phyloP scores from a whole-genome alignment of 1,139 yeast species.

The Meyerozyma sp. region DNA sequence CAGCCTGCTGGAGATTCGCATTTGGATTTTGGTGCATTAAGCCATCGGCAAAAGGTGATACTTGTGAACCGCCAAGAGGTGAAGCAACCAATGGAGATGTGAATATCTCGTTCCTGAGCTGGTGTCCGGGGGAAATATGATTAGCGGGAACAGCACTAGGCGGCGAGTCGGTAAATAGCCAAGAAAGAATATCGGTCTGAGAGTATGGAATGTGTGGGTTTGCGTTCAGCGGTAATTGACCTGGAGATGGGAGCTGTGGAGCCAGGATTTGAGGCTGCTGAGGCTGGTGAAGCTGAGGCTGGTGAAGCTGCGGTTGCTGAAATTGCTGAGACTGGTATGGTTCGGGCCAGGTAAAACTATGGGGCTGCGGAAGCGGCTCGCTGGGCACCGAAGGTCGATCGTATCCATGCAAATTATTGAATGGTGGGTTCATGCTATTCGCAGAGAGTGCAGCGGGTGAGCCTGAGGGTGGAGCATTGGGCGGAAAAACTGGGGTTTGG shows the following conservation, averaged over 20 bases:
- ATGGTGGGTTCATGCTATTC: no score
- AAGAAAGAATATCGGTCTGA: constrained; percentile 35
- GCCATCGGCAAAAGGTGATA: background rate
- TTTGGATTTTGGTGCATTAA: background rate
- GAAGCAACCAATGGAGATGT: constrained; percentile 5
- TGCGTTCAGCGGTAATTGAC: background rate
- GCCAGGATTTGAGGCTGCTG: background rate
- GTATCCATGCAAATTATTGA: no score
- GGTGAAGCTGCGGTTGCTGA: background rate
- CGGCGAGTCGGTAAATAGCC: constrained; percentile 32
- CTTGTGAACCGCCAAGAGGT: constrained; percentile 10
- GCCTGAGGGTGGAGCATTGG: no score
- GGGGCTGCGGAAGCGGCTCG: no score
- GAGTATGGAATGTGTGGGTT: constrained; percentile 8
- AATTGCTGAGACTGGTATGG: background rate
- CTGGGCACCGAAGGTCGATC: no score
- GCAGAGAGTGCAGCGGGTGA: no score
- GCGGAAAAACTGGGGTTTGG: no score
- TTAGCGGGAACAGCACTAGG: constrained; percentile 6
- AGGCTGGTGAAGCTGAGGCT: background rate
- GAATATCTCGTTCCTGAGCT: background rate
- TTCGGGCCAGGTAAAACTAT: no score
- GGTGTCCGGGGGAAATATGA: constrained; percentile 1
- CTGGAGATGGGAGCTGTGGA: background rate
- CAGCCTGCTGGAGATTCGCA: background rate